Evolutionary conservation across 2,329 filamentous ascomycete genomes (phyloP).

Genomic region (Arthrinium phaeospermum): DNA sequence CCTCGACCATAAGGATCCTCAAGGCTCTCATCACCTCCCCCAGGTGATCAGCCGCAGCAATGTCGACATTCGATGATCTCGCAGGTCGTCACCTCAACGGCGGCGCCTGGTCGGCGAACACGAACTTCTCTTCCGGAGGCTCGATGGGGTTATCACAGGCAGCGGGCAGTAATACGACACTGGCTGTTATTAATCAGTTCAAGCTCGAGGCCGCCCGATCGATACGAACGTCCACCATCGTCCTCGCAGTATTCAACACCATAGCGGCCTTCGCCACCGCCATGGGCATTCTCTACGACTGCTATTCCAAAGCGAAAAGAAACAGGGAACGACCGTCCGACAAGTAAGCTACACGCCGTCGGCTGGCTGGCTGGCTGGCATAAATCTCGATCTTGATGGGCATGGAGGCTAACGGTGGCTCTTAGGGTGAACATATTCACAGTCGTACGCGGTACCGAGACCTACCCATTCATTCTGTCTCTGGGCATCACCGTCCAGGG

Average conservation of each 20-base stretch:
- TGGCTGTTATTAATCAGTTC: conserved; percentile 56
- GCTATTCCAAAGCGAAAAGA: conserved; percentile 53
- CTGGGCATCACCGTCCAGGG: conserved; percentile 64
- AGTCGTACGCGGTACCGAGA: conserved; percentile 53
- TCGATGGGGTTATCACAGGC: conserved; percentile 35
- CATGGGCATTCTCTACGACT: conserved; percentile 62
- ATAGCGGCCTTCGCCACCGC: conserved; percentile 62
- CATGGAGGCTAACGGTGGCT: conserved; percentile 34
- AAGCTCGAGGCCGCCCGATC: conserved; percentile 60
- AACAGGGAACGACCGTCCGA: conserved; percentile 43
- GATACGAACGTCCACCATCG: conserved; percentile 65
- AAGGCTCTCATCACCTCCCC: conserved; percentile 39
- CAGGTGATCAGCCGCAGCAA: conserved; percentile 32
- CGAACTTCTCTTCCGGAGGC: conserved; percentile 31
- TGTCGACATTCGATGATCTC: conserved; percentile 31
- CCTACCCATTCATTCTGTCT: conserved; percentile 62
- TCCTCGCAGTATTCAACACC: conserved; percentile 66
- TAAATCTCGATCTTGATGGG: conserved; percentile 30
- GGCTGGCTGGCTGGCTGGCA: background rate
- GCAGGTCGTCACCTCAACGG: conserved; percentile 26
- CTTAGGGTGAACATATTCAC: conserved; percentile 40
- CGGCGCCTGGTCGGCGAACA: conserved; percentile 34
- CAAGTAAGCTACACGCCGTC: conserved; percentile 46
- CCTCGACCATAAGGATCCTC: conserved; percentile 35
- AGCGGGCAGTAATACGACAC: conserved; percentile 47